These are phyloP conservation scores for Litchi chinensis DNA, from an alignment of 345 rosid species.

Conservation along the genomic window DNA sequence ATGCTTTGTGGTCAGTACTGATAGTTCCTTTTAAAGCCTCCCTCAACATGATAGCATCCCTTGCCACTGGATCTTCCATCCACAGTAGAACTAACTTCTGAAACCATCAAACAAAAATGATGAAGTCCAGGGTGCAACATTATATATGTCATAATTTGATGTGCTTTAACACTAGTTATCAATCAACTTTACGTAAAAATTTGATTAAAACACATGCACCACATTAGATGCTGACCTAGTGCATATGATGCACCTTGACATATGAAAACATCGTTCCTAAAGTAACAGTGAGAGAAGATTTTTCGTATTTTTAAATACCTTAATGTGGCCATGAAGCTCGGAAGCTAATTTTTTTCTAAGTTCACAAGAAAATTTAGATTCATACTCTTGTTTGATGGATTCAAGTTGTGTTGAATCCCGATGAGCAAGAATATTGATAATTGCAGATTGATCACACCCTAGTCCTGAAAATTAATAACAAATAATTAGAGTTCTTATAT, in stretches of 20 bases:
- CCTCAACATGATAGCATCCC: slow-evolving; percentile 48
- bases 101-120: neutral
- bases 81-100: slow-evolving; percentile 63
- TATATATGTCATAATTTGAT: too few species aligned
- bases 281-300: neutral
- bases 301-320: slow-evolving; percentile 32
- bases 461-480: slow-evolving; percentile 35
- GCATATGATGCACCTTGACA: too few species aligned
- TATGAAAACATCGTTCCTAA: too few species aligned
- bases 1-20: slow-evolving; percentile 44
- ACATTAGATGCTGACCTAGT: too few species aligned
- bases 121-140: too few species aligned
- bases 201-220: too few species aligned
- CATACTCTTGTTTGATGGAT: slow-evolving; percentile 60
- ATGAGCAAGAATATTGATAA: slow-evolving; percentile 55
- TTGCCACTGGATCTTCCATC: slow-evolving; percentile 55
- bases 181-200: too few species aligned
- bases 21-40: slow-evolving; percentile 49
- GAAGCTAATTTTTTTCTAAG: slow-evolving; percentile 51
- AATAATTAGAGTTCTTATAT: neutral
- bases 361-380: slow-evolving; percentile 47
- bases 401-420: slow-evolving; percentile 55
- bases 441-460: slow-evolving; percentile 54
- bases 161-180: too few species aligned
- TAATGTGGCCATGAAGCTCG: slow-evolving; percentile 65